Evolutionary conservation across 805 yeast species (phyloP), one percentile per base, ranked within the genome.

Genomic region (Cyberlindnera petersonii): DNA sequence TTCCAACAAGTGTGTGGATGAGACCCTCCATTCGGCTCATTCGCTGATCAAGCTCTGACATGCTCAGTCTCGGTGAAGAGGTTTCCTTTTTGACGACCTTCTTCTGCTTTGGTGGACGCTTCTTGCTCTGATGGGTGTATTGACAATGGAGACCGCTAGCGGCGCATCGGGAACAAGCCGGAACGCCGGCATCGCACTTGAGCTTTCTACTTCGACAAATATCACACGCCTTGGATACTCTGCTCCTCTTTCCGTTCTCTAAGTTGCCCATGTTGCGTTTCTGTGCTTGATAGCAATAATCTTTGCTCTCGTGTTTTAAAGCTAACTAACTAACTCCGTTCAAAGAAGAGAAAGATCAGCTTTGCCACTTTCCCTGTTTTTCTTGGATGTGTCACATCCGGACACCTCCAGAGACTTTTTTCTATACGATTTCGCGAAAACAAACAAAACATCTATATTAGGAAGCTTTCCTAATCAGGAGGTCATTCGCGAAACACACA

Each of bases 111-210:
- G 28, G 24, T 6, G 33, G 47, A 8, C 40, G 33, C 28, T 37
- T 43, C 31, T 39, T 43, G n/a, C 37, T 33, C 10, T 35, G 38
- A 13, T 45, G 40, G 2, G 46, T 42, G 32, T 49, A 49, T 9
- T 32, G 21, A 26, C 55, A 51, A 15, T 20, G 14, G 33, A 74
- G 79, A 55, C 81, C 82, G 22, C 82, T 75, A 57, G 82, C 89
- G 3, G 91, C 77, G 54, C 96, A 88, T 51, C 82, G 87, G 19
- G 79, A 75, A 56, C 91, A 84, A 1, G 32, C 22, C 7, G 91
- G 93, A 49, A 74, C 82, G 48, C 75, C 75, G 9, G 89, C 91
- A 53, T 84, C 91, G 60, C 93, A 84, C 56, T 82, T 82, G 43
- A 84, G 86, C 58, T 84, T 84, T 56, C 83, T 78, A 53, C 77